These are phyloP conservation scores for Sporothrix inflata DNA, from an alignment of 2,329 filamentous ascomycete species.

Conservation along the genomic window DNA sequence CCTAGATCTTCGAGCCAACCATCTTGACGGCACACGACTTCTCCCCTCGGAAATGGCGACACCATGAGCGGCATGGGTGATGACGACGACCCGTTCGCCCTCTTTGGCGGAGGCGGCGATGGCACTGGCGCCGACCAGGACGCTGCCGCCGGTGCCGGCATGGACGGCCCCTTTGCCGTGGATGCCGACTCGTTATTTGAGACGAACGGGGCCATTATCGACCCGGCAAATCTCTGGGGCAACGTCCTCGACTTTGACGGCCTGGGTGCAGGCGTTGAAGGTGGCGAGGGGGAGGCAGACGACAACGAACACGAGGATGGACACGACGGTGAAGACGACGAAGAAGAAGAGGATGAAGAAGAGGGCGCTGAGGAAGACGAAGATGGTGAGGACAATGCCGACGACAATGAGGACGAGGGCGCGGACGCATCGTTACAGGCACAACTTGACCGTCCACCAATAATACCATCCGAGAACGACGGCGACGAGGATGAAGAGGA, in stretches of 20 bases:
- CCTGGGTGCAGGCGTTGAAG: not conserved
- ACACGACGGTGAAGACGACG: not conserved
- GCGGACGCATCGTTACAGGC: not conserved
- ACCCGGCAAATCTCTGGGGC: slow-evolving; percentile 14
- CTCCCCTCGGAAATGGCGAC: not conserved
- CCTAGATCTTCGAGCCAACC: not conserved
- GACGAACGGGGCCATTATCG: not conserved
- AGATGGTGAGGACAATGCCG: not conserved
- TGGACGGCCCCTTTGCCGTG: slow-evolving; percentile 10
- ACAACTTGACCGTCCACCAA: slow-evolving; percentile 13
- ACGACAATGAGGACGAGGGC: not conserved
- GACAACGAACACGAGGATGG: not conserved
- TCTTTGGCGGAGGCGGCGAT: not conserved
- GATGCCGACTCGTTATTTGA: slow-evolving; percentile 16
- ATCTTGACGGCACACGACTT: not conserved
- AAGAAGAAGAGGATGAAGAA: not conserved
- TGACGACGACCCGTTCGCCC: slow-evolving; percentile 21
- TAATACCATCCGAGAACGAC: not conserved
- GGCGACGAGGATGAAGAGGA: not conserved
- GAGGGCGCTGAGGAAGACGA: not conserved
- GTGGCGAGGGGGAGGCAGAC: not conserved
- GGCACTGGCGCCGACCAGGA: not conserved
- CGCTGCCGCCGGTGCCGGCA: not conserved
- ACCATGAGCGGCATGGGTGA: slow-evolving; percentile 20
- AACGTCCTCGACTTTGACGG: slow-evolving; percentile 13